Base-by-base conservation (phyloP, 768 basidiomycete species). In the Calvatia gigantea region DNA sequence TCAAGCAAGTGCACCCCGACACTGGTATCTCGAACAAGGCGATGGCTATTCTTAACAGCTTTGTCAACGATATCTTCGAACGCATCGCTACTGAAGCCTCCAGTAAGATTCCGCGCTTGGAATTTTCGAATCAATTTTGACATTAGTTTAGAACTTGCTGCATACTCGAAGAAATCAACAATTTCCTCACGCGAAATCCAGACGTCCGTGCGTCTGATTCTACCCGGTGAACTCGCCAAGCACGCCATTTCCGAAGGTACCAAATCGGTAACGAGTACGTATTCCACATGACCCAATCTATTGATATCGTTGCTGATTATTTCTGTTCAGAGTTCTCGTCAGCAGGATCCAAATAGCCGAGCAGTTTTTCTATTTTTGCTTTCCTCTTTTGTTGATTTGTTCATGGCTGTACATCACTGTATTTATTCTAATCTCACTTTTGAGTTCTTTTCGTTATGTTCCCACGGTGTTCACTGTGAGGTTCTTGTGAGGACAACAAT, bases 121-220 rank as follows among this genome's bases (percentile, higher is more conserved):
- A 12, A 7, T 31, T 51, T 45, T 8, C 60, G 50, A 49, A 54
- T 47, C 55, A 9, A 43, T 23, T 58, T 28, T 32, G 2, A 35
- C 29, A 15, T 6, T 27, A 49, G 55, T 58, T 51, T 64, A 93
- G 91, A 96, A 75, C 93, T 98, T 66, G 94, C 95, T 54, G 84
- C 92, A 1, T 98, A 98, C 82, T 97, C 95, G 54, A 96, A 98
- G 84, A 96, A 97, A 75, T 97, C 96, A 2, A 98, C 96, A 41
- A 98, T 98, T 71, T 96, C 95, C 17, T 97, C 94, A 21, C 91
- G 96, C 57, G 96, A 98, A 75, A 98, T 98, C 67, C 96, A 98
- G 75, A 98, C 96, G 28, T 82, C 91, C 37, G 95, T 97, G 48
- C 89, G 95, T 55, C 81, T 96, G 42, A 97, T 98, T 67, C 87